Base-by-base conservation (phyloP, 2,329 filamentous ascomycete species). In the Aspergillus tanneri region DNA sequence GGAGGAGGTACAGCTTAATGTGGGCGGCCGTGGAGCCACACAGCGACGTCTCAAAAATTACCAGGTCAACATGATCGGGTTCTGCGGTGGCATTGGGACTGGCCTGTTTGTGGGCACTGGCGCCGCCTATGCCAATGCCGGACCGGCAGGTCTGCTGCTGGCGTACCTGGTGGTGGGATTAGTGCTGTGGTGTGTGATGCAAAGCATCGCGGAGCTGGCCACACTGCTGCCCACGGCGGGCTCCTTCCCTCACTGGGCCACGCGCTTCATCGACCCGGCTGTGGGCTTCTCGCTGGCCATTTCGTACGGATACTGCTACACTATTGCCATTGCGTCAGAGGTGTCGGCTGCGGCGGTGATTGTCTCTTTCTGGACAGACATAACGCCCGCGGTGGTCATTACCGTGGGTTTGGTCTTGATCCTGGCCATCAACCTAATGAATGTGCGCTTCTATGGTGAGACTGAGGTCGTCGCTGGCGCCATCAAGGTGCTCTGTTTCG, bases 141-240 rank as follows among this genome's bases (percentile, higher is more conserved):
- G 88, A 1, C 88, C 88, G 2, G 88, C 86, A 1, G 86, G 87
- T 0, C 66, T 93, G 32, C 69, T 93, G 18, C 76, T 93, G 39
- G 85, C 86, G 2, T 66, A 62, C 48, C 57, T 60, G n/a, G 51
- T 65, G 16, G 59, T 95, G 50, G 90, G 90, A 22, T 71, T 83
- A 59, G 93, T 96, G 85, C 70, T 96, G 53, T 96, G 89, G 72
- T 91, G 86, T 67, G 95, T 90, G 2, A 87, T 95, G 44, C 90
- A 96, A 64, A 90, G 90, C 3, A 79, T 96, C 16, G 91, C 90
- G 48, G 91, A 96, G 70, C 79, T 96, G 66, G 88, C 90, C 16
- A 90, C 95, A 18, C 74, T 90, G n/a, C 93, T 91, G 56, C 91
- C 91, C 2, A 86, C 96, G 14, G 88, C 90, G 9, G 91, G 91